Evolutionary conservation across 345 rosid genomes (phyloP).

Genomic region (Fremontodendron californicum): DNA sequence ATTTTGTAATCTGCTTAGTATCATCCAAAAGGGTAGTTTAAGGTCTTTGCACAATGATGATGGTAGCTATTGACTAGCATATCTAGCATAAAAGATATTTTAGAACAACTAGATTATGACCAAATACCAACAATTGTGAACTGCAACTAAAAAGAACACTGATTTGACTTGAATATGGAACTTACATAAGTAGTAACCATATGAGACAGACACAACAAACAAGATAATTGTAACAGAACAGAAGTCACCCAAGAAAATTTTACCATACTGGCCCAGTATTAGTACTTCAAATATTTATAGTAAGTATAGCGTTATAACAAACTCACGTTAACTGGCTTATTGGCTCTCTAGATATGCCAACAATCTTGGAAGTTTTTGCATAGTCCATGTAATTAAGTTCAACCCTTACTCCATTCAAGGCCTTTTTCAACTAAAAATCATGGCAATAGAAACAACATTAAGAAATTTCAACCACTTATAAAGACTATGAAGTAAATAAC

Average conservation of each 20-base stretch:
- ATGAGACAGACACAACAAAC: background rate
- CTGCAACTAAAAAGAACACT: background rate
- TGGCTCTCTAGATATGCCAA: constrained; percentile 51
- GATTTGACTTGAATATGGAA: background rate
- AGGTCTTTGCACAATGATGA: background rate
- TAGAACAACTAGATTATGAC: background rate
- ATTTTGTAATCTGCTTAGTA: background rate
- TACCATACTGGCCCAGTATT: background rate
- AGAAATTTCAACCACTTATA: background rate
- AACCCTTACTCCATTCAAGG: constrained; percentile 53
- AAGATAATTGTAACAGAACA: too few species aligned
- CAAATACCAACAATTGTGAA: background rate
- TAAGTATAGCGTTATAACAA: background rate
- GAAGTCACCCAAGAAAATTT: background rate
- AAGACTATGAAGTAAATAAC: background rate
- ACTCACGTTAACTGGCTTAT: constrained; percentile 44
- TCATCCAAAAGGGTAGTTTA: background rate
- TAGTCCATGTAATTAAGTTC: constrained; percentile 19
- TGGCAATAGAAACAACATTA: background rate
- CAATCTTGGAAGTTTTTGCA: constrained; percentile 35
- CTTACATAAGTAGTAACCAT: too few species aligned
- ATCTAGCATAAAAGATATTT: background rate
- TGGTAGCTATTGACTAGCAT: background rate
- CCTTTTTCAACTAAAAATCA: constrained; percentile 45
- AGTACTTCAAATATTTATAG: background rate